These are phyloP conservation scores for Podaxis pistillaris DNA, from an alignment of 768 basidiomycete species.

Conservation along the genomic window DNA sequence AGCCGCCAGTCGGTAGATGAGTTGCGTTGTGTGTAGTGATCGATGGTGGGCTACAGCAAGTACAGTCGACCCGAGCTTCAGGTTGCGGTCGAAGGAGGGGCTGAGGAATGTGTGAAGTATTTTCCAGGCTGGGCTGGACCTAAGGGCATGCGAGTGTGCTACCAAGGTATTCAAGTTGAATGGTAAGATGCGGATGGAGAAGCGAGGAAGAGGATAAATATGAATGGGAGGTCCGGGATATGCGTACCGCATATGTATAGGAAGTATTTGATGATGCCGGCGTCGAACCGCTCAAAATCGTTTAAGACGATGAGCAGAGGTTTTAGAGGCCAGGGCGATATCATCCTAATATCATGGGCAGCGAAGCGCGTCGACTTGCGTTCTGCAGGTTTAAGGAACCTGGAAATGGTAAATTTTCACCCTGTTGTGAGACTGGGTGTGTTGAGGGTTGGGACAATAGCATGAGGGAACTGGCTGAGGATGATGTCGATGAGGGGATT, in stretches of 20 bases:
- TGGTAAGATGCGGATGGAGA: slow-evolving; percentile 53
- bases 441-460: too few relatives aligned
- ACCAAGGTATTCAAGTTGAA: slow-evolving; percentile 59
- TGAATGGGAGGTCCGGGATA: slow-evolving; percentile 52
- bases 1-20: slow-evolving; percentile 55
- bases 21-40: slow-evolving; percentile 56
- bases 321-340: too few relatives aligned
- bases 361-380: too few relatives aligned
- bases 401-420: too few relatives aligned
- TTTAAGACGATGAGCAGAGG: slow-evolving; percentile 59
- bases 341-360: too few relatives aligned
- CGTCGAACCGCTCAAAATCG: slow-evolving; percentile 73
- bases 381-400: too few relatives aligned
- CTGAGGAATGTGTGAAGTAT: slow-evolving; percentile 68
- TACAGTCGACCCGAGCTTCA: slow-evolving; percentile 58
- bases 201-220: slow-evolving; percentile 60
- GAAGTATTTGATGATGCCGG: slow-evolving; percentile 60
- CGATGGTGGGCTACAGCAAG: slow-evolving; percentile 49
- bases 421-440: too few relatives aligned
- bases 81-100: slow-evolving; percentile 51
- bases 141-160: slow-evolving; percentile 58
- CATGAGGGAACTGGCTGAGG: too few relatives aligned
- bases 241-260: slow-evolving; percentile 69
- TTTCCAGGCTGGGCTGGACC: slow-evolving; percentile 49
- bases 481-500: too few relatives aligned